Evolutionary conservation across 441 rosid genomes (phyloP).

Genomic region (Adansonia madagascariensis): DNA sequence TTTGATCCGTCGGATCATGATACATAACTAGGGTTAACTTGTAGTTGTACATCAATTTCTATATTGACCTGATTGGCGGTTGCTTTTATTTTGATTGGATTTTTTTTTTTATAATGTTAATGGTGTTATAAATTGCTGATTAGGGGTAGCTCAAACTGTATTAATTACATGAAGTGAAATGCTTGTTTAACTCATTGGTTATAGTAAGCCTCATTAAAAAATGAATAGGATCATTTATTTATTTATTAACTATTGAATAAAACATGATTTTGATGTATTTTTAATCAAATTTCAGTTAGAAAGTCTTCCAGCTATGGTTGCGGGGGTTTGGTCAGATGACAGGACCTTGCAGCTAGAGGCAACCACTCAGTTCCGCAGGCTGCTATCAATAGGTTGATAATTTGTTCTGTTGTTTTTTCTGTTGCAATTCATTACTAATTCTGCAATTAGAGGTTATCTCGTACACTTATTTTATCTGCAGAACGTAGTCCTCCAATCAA

Average conservation of each 20-base stretch:
- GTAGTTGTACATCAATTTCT: not conserved
- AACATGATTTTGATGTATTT: slow-evolving; percentile 1
- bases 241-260: not conserved
- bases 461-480: slow-evolving; percentile 29
- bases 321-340: slow-evolving; percentile 51
- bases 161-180: not conserved
- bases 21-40: slow-evolving; percentile 23
- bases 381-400: slow-evolving; percentile 53
- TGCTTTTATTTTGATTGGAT: not conserved
- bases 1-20: slow-evolving; percentile 19
- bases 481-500: slow-evolving; percentile 55
- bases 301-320: slow-evolving; percentile 46
- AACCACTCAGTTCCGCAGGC: slow-evolving; percentile 49
- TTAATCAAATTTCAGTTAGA: slow-evolving; percentile 48
- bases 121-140: not conserved
- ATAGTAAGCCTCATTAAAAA: not conserved
- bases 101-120: not conserved
- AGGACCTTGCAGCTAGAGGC: slow-evolving; percentile 46
- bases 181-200: not conserved
- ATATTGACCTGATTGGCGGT: not conserved
- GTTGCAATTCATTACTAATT: not conserved
- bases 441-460: not conserved
- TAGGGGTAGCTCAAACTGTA: not conserved
- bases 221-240: not conserved
- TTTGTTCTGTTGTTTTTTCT: not conserved